These are phyloP conservation scores for Cinchona pubescens DNA, from an alignment of 257 asterid species.

Conservation along the genomic window DNA sequence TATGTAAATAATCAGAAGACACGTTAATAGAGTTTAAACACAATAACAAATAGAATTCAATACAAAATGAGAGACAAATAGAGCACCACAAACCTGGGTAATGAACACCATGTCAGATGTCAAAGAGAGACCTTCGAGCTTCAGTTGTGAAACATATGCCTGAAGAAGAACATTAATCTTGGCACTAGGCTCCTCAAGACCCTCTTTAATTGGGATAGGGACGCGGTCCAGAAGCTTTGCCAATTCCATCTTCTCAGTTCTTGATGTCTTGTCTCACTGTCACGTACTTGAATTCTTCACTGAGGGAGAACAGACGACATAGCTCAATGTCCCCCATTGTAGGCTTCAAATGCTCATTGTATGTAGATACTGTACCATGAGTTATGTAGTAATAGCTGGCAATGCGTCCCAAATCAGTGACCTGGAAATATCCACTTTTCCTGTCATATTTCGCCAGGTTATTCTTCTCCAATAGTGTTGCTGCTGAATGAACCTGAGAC, in stretches of 20 bases:
- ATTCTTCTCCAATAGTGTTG: conserved; percentile 42
- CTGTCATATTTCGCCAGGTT: conserved; percentile 39
- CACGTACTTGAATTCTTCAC: conserved; percentile 45
- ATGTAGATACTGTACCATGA: conserved; percentile 45
- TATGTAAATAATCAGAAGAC: not conserved
- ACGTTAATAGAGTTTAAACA: not conserved
- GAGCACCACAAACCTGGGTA: conserved; percentile 34
- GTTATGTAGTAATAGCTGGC: conserved; percentile 46
- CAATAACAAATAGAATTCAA: not conserved
- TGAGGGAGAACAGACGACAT: conserved; percentile 44
- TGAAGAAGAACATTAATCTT: conserved; percentile 46
- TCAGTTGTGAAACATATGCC: conserved; percentile 41
- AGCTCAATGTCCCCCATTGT: conserved; percentile 52
- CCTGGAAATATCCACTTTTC: conserved; percentile 50
- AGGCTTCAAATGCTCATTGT: conserved; percentile 43
- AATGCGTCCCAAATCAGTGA: conserved; percentile 48
- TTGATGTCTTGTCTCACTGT: conserved; percentile 47
- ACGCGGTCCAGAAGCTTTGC: conserved; percentile 44
- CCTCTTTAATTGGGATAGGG: conserved; percentile 43
- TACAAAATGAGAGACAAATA: not conserved
- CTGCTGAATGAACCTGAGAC: conserved; percentile 45
- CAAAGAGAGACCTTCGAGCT: conserved; percentile 44
- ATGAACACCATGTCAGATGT: conserved; percentile 47
- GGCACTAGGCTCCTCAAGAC: conserved; percentile 50
- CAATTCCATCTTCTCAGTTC: conserved; percentile 44